Evolutionary conservation across 805 yeast species (phyloP).

Genomic region (Candida sphagnicola): DNA sequence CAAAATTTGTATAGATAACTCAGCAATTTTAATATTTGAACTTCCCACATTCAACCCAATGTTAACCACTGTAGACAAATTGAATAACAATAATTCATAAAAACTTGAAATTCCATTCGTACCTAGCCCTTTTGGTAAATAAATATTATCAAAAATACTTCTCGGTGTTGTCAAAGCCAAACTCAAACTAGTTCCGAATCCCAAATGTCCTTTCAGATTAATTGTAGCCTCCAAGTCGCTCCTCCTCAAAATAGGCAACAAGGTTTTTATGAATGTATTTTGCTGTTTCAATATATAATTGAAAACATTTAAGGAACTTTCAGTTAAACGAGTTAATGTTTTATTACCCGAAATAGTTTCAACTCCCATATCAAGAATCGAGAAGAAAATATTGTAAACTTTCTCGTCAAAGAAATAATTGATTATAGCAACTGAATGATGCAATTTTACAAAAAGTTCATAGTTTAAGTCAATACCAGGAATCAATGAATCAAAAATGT

Average conservation of each 20-base stretch:
- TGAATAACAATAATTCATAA: conserved; percentile 66
- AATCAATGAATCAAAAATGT: conserved; percentile 18
- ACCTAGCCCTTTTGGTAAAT: conserved; percentile 43
- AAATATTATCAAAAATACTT: conserved; percentile 26
- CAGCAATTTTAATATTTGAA: conserved; percentile 46
- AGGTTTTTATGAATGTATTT: conserved; percentile 52
- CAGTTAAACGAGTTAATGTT: conserved; percentile 10
- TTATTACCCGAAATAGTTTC: conserved; percentile 45
- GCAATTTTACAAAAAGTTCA: conserved; percentile 46
- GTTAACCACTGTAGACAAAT: conserved; percentile 69
- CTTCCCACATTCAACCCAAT: conserved; percentile 72
- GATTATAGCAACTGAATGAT: conserved; percentile 66
- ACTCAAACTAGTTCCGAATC: conserved; percentile 27
- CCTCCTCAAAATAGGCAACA: conserved; percentile 48
- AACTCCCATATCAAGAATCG: conserved; percentile 53
- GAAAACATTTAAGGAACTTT: conserved; percentile 40
- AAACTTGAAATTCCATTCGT: conserved; percentile 62
- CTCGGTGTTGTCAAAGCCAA: conserved; percentile 19
- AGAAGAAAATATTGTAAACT: conserved; percentile 53
- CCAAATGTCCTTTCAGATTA: conserved; percentile 10
- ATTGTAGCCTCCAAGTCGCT: conserved; percentile 15
- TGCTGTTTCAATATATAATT: conserved; percentile 49
- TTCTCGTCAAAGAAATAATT: conserved; percentile 59
- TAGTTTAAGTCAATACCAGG: conserved; percentile 15
- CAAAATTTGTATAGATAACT: conserved; percentile 51